Evolutionary conservation across 805 yeast species (phyloP), one percentile per base, ranked within the genome.

Genomic region (Monosporozyma aerobia): DNA sequence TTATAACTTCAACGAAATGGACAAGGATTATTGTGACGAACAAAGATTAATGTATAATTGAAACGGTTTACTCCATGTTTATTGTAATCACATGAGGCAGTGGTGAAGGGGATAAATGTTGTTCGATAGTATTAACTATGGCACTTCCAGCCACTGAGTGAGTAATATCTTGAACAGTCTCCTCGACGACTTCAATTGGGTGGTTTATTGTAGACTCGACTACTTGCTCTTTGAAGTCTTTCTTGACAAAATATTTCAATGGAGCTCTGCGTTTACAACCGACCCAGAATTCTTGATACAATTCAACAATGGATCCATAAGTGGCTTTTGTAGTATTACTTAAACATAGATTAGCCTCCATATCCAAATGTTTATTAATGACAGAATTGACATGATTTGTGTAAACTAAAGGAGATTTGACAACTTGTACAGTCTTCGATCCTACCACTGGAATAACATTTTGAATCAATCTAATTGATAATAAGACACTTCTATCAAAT

Each of bases 401-500:
- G 37, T 72, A 67, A 30, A 62, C 57, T 49, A 62, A 61, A 30
- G 81, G 81, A 6, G 66, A 52, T 57, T 62, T 54, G 5, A 39
- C 13, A 3, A 50, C 35, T 13, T 22, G 13, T 2, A 29, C 11
- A 2, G 29, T 32, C 33, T 27, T 16, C 2, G 30, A 23, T 39
- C 46, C 44, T 3, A 48, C 25, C 14, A 37, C 51, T 9, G 53
- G 52, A 13, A 49, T 44, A 7, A 73, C 64, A 53, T 77, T 69
- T 39, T 62, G 57, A 8, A 73, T 57, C n/a, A 74, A 70, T 55
- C 74, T 75, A 37, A 63, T 56, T 9, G 76, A 51, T 37, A 81
- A 66, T 47, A 73, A 67, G 19, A 73, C 41, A n/a, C 81, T 73
- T 64, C 82, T 78, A 47, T 79, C 71, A 40, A 82, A 54, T 68